Percentiles rank a stretch among this genome's conserved stretches.
Evolutionary conservation across 2,329 filamentous ascomycete genomes (phyloP).

Genomic region (Huntiella moniliformis): DNA sequence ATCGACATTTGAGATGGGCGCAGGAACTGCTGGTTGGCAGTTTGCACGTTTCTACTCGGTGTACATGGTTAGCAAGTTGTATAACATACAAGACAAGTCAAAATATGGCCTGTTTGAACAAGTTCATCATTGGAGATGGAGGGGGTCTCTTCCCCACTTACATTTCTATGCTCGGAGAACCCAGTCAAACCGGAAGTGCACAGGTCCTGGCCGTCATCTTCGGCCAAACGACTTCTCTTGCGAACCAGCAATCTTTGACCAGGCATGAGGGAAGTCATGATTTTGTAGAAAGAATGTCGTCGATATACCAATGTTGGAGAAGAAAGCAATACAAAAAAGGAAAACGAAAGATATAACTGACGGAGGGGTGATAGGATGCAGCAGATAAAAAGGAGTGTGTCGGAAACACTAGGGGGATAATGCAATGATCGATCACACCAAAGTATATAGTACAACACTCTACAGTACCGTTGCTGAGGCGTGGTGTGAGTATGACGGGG

Average conservation of each 20-base stretch:
- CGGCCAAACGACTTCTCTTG: slow-evolving; percentile 10
- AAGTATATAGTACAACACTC: neutral
- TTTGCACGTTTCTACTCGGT: slow-evolving; percentile 10
- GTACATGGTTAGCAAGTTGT: no score
- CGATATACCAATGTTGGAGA: neutral
- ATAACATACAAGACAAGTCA: neutral
- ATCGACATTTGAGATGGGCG: neutral
- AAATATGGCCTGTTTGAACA: neutral
- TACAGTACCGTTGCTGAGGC: neutral
- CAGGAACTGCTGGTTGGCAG: slow-evolving; percentile 5
- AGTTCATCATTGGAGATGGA: neutral
- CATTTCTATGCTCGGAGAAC: slow-evolving; percentile 12
- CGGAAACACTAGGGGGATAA: neutral
- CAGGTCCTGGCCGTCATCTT: slow-evolving; percentile 9
- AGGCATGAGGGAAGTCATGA: slow-evolving; percentile 7
- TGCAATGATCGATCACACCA: neutral
- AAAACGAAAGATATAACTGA: neutral
- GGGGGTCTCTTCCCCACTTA: slow-evolving; percentile 1
- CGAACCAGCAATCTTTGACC: slow-evolving; percentile 8
- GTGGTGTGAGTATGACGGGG: slow-evolving; percentile 3
- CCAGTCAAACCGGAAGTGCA: neutral
- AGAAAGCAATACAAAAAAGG: neutral
- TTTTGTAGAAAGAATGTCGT: neutral
- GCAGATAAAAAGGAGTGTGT: neutral
- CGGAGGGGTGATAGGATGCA: neutral